Evolutionary conservation across 192 early-diverging fungal species (phyloP).

Genomic region (Dissophora ornata): DNA sequence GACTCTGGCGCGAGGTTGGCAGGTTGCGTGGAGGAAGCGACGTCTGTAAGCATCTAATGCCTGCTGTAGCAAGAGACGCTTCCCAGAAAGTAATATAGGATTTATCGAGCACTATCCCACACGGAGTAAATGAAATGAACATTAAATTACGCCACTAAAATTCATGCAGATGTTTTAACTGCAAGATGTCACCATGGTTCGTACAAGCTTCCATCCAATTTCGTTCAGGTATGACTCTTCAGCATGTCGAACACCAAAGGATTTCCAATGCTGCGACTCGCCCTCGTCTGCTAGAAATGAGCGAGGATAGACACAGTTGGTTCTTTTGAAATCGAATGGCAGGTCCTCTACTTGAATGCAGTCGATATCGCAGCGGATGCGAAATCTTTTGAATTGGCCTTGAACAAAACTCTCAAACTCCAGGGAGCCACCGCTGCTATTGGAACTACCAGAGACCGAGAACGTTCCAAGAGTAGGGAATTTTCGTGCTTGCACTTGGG

Average conservation of each 20-base stretch:
- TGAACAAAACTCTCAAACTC: slow-evolving; percentile 54
- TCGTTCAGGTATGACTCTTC: slow-evolving; percentile 62
- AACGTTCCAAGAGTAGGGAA: not conserved
- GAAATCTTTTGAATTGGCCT: slow-evolving; percentile 45
- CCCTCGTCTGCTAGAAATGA: slow-evolving; percentile 37
- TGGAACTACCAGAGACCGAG: not conserved
- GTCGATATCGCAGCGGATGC: slow-evolving; percentile 64
- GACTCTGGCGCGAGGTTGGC: slow-evolving; percentile 35
- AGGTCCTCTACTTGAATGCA: slow-evolving; percentile 55
- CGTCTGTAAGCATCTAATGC: slow-evolving; percentile 64
- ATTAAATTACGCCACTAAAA: too few species aligned
- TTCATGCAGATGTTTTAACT: too few species aligned
- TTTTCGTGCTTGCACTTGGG: too few species aligned
- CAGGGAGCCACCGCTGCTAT: too few species aligned
- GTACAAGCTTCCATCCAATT: slow-evolving; percentile 75
- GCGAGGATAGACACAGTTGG: slow-evolving; percentile 68
- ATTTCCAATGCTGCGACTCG: slow-evolving; percentile 37
- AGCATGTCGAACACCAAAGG: slow-evolving; percentile 55
- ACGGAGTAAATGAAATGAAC: too few species aligned
- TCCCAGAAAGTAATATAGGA: slow-evolving; percentile 47
- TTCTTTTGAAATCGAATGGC: slow-evolving; percentile 58
- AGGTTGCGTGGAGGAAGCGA: slow-evolving; percentile 23
- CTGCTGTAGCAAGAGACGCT: slow-evolving; percentile 60
- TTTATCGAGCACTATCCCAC: slow-evolving; percentile 65
- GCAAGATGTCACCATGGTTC: not conserved